Evolutionary conservation across 176 grass and related monocot genomes (phyloP).

Genomic region (Melocanna baccifera): DNA sequence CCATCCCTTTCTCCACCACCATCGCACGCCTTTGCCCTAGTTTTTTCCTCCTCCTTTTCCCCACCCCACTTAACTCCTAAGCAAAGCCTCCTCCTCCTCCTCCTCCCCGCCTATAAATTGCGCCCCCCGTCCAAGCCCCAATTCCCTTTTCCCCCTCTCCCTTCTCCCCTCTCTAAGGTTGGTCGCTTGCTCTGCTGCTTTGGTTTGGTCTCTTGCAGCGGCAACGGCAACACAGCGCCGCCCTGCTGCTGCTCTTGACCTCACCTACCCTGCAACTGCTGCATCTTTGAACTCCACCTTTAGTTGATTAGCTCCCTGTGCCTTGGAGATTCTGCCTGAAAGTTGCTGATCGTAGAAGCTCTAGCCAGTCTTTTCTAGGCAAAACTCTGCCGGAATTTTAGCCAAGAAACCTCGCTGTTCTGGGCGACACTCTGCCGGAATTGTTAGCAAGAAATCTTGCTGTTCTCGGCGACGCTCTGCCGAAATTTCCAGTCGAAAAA

Average conservation of each 20-base stretch:
- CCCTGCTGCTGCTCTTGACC: conserved; percentile 8
- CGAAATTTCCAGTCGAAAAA: conserved; percentile 2
- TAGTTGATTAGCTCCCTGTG: background rate
- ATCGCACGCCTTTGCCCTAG: conserved; percentile 24
- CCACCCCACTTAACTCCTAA: conserved; percentile 45
- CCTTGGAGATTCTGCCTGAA: conserved; percentile 41
- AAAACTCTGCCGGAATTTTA: conserved; percentile 16
- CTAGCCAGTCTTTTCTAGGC: conserved; percentile 8
- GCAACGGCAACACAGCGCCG: background rate
- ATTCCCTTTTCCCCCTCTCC: conserved; percentile 77
- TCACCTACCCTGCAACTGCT: conserved; percentile 3
- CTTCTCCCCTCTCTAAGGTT: conserved; percentile 32
- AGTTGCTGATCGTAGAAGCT: conserved; percentile 1
- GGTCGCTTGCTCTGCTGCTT: background rate
- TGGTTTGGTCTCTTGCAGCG: background rate
- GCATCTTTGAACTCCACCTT: background rate
- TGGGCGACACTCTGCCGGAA: conserved; percentile 7
- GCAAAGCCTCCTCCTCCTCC: conserved; percentile 15
- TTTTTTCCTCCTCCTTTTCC: background rate
- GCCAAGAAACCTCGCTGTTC: background rate
- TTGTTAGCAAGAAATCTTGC: background rate
- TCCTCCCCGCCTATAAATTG: conserved; percentile 54
- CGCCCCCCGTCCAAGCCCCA: conserved; percentile 41
- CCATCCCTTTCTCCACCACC: conserved; percentile 19
- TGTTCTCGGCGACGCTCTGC: conserved; percentile 22